Evolutionary conservation across 83 land plant genomes (phyloP).

Genomic region (Isoetes engelmannii): DNA sequence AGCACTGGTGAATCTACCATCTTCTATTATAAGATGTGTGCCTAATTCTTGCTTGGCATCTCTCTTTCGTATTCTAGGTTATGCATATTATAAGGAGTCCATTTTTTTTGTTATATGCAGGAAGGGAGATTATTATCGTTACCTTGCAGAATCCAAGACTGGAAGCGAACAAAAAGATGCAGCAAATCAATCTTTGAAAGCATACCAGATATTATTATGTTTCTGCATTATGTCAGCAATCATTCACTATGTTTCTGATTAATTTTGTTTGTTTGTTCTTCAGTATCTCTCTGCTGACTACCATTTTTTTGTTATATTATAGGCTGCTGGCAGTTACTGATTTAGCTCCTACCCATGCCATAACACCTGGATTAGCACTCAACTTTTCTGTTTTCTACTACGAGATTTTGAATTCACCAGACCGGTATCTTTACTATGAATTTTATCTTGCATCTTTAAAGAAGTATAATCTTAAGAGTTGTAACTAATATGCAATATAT

Average conservation of each 20-base stretch:
- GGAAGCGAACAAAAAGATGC: slow-evolving; percentile 43
- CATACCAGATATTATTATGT: slow-evolving; percentile 24
- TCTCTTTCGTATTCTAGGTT: neutral
- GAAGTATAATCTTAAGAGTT: too few relatives aligned
- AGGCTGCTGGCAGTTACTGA: slow-evolving; percentile 44
- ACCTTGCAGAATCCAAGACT: slow-evolving; percentile 37
- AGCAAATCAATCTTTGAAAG: slow-evolving; percentile 7
- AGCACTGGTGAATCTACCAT: slow-evolving; percentile 48
- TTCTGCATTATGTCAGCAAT: too few relatives aligned
- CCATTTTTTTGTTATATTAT: slow-evolving; percentile 9
- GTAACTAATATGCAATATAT: too few relatives aligned
- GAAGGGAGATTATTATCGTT: slow-evolving; percentile 45
- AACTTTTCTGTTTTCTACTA: slow-evolving; percentile 38
- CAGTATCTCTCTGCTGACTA: neutral
- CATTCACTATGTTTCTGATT: too few relatives aligned
- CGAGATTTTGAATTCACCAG: slow-evolving; percentile 35
- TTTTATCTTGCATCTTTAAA: too few relatives aligned
- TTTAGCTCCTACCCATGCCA: slow-evolving; percentile 46
- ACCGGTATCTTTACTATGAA: slow-evolving; percentile 14
- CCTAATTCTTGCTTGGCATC: neutral
- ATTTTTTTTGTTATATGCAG: slow-evolving; percentile 15
- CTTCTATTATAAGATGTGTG: slow-evolving; percentile 59
- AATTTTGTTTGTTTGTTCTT: too few relatives aligned
- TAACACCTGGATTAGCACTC: slow-evolving; percentile 41
- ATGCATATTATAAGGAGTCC: neutral